A percentile compares a stretch with the other conserved stretches of the same genome.
Evolutionary conservation across 1,284 basidiomycete species (phyloP).

Genomic region (Ganoderma leucocontextum): DNA sequence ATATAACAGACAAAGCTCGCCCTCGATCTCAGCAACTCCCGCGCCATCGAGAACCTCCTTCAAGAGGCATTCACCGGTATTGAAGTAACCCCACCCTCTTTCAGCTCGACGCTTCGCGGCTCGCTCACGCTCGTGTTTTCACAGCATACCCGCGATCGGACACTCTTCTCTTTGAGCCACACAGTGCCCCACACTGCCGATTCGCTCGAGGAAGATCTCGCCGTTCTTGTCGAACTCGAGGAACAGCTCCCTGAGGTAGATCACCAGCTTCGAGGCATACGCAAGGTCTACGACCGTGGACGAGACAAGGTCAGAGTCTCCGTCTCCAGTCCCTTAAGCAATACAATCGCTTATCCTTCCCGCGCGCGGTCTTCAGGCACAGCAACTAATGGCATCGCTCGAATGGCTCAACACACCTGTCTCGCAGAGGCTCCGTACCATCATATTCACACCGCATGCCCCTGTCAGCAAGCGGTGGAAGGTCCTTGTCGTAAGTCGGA

Average conservation of each 20-base stretch:
- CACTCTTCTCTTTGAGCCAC: conserved; percentile 59
- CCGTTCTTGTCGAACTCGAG: conserved; percentile 58
- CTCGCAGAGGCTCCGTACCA: conserved; percentile 72
- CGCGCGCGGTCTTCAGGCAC: conserved; percentile 52
- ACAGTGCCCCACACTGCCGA: conserved; percentile 67
- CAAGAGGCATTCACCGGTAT: conserved; percentile 66
- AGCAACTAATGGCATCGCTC: conserved; percentile 63
- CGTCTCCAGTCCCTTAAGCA: not conserved
- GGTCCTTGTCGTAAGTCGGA: conserved; percentile 49
- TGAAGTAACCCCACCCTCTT: conserved; percentile 51
- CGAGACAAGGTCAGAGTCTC: conserved; percentile 58
- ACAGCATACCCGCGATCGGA: conserved; percentile 66
- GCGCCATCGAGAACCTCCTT: conserved; percentile 71
- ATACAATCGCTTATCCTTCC: conserved; percentile 1
- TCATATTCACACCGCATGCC: conserved; percentile 72
- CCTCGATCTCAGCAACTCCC: conserved; percentile 74
- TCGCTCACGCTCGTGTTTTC: not conserved
- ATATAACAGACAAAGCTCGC: conserved; percentile 62
- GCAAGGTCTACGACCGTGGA: conserved; percentile 72
- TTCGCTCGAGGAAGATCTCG: conserved; percentile 65
- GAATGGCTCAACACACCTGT: conserved; percentile 79
- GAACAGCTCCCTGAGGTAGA: conserved; percentile 66
- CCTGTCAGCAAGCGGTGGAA: conserved; percentile 77
- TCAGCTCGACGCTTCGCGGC: not conserved
- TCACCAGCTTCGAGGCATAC: conserved; percentile 65